Conservation (phyloP, 768 basidiomycete species). For the Xanthoconium purpureum region DNA sequence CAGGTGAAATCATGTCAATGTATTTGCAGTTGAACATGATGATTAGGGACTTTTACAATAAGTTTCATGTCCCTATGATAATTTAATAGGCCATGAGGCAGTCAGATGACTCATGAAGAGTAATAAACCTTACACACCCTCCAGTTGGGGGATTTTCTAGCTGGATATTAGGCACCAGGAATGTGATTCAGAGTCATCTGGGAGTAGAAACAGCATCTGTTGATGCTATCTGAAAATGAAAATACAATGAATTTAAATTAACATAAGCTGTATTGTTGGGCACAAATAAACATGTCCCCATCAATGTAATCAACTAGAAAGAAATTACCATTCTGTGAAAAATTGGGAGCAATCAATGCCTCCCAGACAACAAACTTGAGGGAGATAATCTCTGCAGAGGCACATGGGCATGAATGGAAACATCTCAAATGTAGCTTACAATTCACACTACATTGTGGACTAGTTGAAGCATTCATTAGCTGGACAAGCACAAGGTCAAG, state of each 20-base stretch:
- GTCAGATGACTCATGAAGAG: no score
- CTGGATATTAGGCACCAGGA: no score
- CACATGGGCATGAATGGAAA: neutral
- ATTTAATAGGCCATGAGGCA: no score
- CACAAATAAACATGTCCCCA: neutral
- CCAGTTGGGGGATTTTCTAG: no score
- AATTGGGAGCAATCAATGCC: neutral
- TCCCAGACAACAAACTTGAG: neutral
- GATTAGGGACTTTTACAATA: no score
- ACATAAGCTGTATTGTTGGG: neutral
- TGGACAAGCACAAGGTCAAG: neutral
- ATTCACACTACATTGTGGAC: neutral
- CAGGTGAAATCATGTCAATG: neutral
- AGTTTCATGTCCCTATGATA: no score
- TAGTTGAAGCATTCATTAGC: neutral
- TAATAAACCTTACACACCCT: no score
- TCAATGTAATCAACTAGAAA: neutral
- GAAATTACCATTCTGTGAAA: neutral
- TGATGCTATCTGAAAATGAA: no score
- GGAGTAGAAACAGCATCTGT: no score
- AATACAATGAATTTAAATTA: no score
- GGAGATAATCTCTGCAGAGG: neutral
- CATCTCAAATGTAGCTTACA: neutral
- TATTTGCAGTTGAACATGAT: no score
- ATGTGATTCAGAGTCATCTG: no score